phyloP scores from a whole-genome alignment of 257 asterid species.

The Nicotiana paniculata region DNA sequence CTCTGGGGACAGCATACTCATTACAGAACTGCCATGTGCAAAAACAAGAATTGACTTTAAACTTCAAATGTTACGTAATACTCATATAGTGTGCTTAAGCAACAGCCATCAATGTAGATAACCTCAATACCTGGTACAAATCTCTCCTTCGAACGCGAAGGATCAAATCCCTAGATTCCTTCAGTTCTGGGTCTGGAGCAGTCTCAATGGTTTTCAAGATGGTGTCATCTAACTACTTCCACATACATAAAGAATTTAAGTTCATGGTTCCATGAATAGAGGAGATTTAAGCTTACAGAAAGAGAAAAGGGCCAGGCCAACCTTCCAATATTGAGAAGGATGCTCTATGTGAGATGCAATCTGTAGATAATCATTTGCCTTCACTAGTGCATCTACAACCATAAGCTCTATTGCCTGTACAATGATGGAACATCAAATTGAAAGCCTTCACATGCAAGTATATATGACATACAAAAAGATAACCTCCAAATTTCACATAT shows the following conservation, averaged over 20 bases:
- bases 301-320: slow-evolving; percentile 20
- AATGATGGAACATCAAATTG: background rate
- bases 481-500: slow-evolving; percentile 2
- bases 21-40: slow-evolving; percentile 61
- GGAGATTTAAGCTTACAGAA: slow-evolving; percentile 13
- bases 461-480: background rate
- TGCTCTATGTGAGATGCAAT: slow-evolving; percentile 78
- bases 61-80: background rate
- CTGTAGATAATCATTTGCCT: slow-evolving; percentile 62
- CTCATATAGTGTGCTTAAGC: background rate
- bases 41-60: background rate
- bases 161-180: slow-evolving; percentile 79
- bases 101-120: background rate
- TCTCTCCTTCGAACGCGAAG: slow-evolving; percentile 82
- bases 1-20: slow-evolving; percentile 87
- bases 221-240: slow-evolving; percentile 76
- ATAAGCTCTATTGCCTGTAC: slow-evolving; percentile 84
- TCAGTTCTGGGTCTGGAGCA: slow-evolving; percentile 61
- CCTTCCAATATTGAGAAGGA: slow-evolving; percentile 94
- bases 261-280: background rate
- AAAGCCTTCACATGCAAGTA: background rate
- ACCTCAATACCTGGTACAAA: slow-evolving; percentile 61
- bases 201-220: slow-evolving; percentile 86
- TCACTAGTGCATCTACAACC: slow-evolving; percentile 84
- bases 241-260: slow-evolving; percentile 9